phyloP scores from a whole-genome alignment of 257 asterid species.

The Haberlea rhodopensis region DNA sequence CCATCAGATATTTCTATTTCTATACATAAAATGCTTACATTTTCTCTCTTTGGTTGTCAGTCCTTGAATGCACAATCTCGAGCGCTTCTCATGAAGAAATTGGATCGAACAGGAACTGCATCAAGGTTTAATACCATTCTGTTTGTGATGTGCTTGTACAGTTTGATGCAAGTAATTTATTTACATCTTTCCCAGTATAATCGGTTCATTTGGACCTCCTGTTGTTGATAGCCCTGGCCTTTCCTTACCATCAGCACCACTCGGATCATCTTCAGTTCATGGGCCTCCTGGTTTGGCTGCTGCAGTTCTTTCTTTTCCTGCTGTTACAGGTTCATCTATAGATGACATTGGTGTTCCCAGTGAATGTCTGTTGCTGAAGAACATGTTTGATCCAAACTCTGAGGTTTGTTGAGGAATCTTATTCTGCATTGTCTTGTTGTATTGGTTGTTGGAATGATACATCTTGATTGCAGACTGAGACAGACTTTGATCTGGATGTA shows the following conservation, averaged over 20 bases:
- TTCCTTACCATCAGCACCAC: constrained; percentile 30
- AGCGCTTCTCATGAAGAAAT: constrained; percentile 58
- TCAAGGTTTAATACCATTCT: constrained; percentile 43
- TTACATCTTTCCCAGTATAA: constrained; percentile 37
- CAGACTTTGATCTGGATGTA: constrained; percentile 69
- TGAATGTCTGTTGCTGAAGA: constrained; percentile 66
- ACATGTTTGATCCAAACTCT: constrained; percentile 63
- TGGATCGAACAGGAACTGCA: constrained; percentile 56
- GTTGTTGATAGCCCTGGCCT: constrained; percentile 18
- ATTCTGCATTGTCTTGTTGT: not conserved
- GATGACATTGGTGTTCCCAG: constrained; percentile 58
- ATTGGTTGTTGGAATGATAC: constrained; percentile 9
- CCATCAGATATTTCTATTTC: constrained; percentile 14
- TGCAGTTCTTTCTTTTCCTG: constrained; percentile 38
- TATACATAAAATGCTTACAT: constrained; percentile 23
- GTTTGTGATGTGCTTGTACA: constrained; percentile 5
- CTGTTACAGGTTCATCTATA: constrained; percentile 36
- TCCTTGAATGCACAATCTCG: constrained; percentile 65
- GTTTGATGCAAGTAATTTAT: constrained; percentile 4
- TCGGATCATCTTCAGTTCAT: constrained; percentile 43
- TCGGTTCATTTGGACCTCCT: constrained; percentile 33
- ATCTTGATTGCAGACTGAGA: constrained; percentile 48
- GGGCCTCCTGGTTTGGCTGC: constrained; percentile 38
- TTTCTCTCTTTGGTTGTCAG: constrained; percentile 36
- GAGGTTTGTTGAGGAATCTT: constrained; percentile 43